Percentiles rank a stretch among this genome's conserved stretches.
phyloP scores from a whole-genome alignment of 306 rosid genomes.

The Cyclanthera cordifolia region DNA sequence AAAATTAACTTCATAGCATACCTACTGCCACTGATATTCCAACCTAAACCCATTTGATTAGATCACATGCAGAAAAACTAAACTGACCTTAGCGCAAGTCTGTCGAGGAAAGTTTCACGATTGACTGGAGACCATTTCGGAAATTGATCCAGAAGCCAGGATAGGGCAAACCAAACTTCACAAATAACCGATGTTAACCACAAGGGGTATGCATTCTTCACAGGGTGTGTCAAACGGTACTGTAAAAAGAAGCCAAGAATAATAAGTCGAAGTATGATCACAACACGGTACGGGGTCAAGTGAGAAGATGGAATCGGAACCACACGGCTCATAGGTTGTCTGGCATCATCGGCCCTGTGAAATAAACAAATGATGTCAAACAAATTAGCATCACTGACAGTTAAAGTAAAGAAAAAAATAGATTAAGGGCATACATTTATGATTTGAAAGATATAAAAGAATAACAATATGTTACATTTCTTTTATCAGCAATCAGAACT shows the following conservation, averaged over 20 bases:
- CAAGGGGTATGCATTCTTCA: constrained; percentile 75
- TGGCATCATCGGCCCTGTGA: constrained; percentile 92
- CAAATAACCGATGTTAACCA: constrained; percentile 94
- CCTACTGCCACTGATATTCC: too few species aligned
- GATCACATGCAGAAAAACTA: too few species aligned
- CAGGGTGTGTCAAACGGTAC: constrained; percentile 87
- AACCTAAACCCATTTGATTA: too few species aligned
- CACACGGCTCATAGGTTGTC: constrained; percentile 88
- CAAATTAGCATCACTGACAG: too few species aligned
- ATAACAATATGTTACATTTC: constrained; percentile 1
- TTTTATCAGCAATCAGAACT: not conserved
- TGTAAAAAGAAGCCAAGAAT: constrained; percentile 72
- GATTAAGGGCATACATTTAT: not conserved
- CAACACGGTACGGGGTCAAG: constrained; percentile 85
- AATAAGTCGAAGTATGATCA: constrained; percentile 68
- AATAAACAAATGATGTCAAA: not conserved
- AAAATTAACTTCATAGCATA: too few species aligned
- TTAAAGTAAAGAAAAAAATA: not conserved
- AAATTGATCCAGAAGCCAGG: constrained; percentile 89
- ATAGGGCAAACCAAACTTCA: constrained; percentile 85
- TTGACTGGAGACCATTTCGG: constrained; percentile 83
- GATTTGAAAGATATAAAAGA: not conserved
- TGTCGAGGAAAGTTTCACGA: constrained; percentile 89
- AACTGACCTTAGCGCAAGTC: constrained; percentile 70
- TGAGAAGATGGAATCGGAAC: constrained; percentile 83